phyloP scores from a whole-genome alignment of 164 flowering plant genomes.

The Chloranthus sessilifolius region DNA sequence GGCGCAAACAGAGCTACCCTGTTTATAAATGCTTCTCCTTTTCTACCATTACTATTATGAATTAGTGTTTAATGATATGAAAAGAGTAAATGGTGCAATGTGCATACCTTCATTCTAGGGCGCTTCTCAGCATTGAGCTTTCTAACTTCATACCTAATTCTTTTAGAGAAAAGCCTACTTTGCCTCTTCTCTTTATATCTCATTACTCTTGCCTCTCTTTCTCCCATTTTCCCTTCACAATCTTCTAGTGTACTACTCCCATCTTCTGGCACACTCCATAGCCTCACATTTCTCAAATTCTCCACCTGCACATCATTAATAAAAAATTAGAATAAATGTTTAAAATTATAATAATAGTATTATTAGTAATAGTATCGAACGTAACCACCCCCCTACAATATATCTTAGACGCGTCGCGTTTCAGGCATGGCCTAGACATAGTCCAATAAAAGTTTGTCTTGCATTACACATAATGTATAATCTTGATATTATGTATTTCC shows the following conservation, averaged over 20 bases:
- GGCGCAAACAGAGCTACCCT: no score
- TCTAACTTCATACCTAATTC: constrained; percentile 73
- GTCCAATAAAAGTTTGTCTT: background rate
- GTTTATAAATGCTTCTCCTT: no score
- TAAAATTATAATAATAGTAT: no score
- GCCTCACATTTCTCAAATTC: constrained; percentile 4
- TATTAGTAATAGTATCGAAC: no score
- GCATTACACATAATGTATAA: background rate
- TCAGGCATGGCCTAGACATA: no score
- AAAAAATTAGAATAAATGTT: background rate
- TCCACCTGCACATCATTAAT: constrained; percentile 13
- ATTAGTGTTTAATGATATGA: background rate
- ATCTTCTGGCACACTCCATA: constrained; percentile 47
- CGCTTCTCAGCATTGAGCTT: constrained; percentile 85
- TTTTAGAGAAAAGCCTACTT: constrained; percentile 67
- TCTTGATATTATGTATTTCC: no score
- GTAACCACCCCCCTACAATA: no score
- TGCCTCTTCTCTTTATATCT: constrained; percentile 86
- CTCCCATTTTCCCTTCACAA: constrained; percentile 31
- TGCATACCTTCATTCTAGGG: constrained; percentile 75
- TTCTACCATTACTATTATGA: no score
- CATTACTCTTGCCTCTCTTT: constrained; percentile 66
- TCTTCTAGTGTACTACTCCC: constrained; percentile 10
- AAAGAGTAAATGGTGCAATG: no score
- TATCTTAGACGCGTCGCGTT: no score